Percentiles rank a stretch among this genome's conserved stretches.
Evolutionary conservation across 305 asterid species (phyloP).

Genomic region (Ilex paraguariensis): DNA sequence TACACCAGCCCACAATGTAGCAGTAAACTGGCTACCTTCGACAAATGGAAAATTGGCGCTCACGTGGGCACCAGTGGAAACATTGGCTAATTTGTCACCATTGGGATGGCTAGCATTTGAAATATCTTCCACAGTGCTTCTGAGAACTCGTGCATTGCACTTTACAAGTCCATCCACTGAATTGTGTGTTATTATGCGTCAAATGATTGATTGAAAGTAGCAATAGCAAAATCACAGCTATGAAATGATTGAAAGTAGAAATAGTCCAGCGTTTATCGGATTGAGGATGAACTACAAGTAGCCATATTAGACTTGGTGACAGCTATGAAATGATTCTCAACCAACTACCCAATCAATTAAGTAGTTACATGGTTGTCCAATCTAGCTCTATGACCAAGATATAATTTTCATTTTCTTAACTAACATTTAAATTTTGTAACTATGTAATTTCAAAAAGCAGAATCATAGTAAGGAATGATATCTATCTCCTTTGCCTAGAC

Average conservation of each 20-base stretch:
- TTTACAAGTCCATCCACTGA: conserved; percentile 86
- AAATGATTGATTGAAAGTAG: neutral
- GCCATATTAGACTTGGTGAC: neutral
- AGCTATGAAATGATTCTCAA: neutral
- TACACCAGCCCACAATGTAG: conserved; percentile 84
- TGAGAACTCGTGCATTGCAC: conserved; percentile 54
- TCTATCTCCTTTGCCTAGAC: neutral
- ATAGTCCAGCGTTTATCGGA: too few relatives aligned
- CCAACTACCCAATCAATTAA: neutral
- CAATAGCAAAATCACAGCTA: neutral
- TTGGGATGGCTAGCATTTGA: conserved; percentile 35
- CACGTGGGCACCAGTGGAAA: conserved; percentile 43
- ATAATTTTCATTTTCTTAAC: neutral
- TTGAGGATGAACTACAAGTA: too few relatives aligned
- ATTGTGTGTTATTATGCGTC: conserved; percentile 15
- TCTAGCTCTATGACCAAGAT: neutral
- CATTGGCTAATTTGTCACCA: conserved; percentile 34
- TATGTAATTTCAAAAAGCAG: neutral
- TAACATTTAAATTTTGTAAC: neutral
- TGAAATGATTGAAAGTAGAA: neutral
- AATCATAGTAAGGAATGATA: neutral
- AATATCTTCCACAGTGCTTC: conserved; percentile 26
- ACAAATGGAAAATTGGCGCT: conserved; percentile 56
- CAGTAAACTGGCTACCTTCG: conserved; percentile 82
- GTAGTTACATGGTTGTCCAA: neutral